Conservation (phyloP, 805 yeast genomes). For the Monosporozyma aerobia region DNA sequence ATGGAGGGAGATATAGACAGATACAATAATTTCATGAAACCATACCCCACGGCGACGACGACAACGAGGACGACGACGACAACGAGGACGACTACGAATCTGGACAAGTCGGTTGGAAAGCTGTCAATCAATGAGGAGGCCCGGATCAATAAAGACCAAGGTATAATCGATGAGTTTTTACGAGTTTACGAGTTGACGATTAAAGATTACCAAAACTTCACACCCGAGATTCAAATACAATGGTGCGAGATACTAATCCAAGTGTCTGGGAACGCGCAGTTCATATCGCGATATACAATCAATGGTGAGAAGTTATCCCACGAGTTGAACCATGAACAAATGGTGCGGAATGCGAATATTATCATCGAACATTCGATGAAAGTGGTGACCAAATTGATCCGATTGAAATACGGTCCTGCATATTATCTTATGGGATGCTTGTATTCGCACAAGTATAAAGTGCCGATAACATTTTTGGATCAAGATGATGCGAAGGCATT, state of each 20-base stretch:
- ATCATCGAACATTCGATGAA: slow-evolving; percentile 52
- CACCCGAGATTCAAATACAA: slow-evolving; percentile 47
- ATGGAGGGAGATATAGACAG: neutral
- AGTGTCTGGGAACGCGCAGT: slow-evolving; percentile 35
- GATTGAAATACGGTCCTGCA: slow-evolving; percentile 44
- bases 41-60: neutral
- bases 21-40: neutral
- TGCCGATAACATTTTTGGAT: slow-evolving; percentile 28
- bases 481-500: slow-evolving; percentile 54
- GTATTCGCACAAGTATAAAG: slow-evolving; percentile 35
- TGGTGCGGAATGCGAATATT: slow-evolving; percentile 43
- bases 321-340: slow-evolving; percentile 34
- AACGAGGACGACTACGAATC: too few relatives aligned
- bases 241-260: slow-evolving; percentile 55
- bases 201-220: slow-evolving; percentile 28
- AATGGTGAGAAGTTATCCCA: slow-evolving; percentile 38
- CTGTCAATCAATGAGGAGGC: neutral
- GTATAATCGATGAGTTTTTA: slow-evolving; percentile 10
- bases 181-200: slow-evolving; percentile 19
- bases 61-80: neutral
- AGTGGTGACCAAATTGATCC: slow-evolving; percentile 46
- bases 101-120: neutral
- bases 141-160: neutral
- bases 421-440: slow-evolving; percentile 52
- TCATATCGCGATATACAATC: slow-evolving; percentile 36